Conservation (phyloP, 2,329 filamentous ascomycete species). For the Chaetomiaceae sp. region DNA sequence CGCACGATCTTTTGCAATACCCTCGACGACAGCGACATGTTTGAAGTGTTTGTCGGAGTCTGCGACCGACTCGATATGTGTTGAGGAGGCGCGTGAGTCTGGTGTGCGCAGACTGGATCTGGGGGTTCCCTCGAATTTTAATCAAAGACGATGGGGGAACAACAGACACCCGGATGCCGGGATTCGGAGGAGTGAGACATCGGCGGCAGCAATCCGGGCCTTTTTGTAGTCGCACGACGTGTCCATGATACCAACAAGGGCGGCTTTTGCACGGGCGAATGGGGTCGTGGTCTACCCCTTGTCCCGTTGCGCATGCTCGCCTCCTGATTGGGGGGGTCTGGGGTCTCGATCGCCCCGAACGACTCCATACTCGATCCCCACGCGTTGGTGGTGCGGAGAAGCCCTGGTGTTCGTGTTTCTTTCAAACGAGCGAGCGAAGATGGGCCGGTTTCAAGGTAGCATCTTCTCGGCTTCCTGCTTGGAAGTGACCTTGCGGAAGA, state of each 20-base stretch:
- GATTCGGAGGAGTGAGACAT: slow-evolving; percentile 7
- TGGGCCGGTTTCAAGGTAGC: neutral
- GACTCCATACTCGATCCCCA: slow-evolving; percentile 11
- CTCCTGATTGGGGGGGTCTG: slow-evolving; percentile 17
- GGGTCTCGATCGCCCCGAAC: slow-evolving; percentile 11
- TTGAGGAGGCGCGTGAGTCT: neutral
- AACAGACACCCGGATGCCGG: slow-evolving; percentile 9
- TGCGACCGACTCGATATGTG: neutral
- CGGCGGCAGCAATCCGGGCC: slow-evolving; percentile 16
- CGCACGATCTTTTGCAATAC: slow-evolving; percentile 43
- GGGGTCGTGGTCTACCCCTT: neutral
- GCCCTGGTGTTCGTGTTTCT: neutral
- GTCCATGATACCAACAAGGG: slow-evolving; percentile 13
- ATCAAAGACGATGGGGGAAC: too few species aligned
- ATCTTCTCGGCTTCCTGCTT: neutral
- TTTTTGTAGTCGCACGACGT: slow-evolving; percentile 22
- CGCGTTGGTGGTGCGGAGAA: slow-evolving; percentile 16
- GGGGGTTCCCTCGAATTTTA: too few species aligned
- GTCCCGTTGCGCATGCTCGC: slow-evolving; percentile 1
- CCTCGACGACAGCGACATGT: slow-evolving; percentile 22
- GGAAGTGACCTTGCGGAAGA: neutral
- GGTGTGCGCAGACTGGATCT: too few species aligned
- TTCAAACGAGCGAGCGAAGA: neutral
- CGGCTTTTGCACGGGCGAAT: slow-evolving; percentile 12
- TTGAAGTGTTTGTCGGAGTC: neutral